phyloP scores from a whole-genome alignment of 768 basidiomycete species.

The Suillus fuscotomentosus region DNA sequence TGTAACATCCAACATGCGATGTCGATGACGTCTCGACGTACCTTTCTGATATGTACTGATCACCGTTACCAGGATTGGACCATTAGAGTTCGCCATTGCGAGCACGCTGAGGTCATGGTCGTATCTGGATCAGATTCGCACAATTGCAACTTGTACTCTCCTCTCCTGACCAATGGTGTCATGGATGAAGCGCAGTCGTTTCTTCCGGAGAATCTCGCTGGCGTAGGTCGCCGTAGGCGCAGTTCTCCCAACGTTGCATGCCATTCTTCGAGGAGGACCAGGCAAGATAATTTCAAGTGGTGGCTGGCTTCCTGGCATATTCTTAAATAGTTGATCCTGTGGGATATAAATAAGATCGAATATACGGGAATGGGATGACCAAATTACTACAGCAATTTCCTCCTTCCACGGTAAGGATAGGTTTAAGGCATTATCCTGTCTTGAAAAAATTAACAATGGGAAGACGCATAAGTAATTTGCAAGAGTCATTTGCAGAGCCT shows the following conservation, averaged over 20 bases:
- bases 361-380: too few species aligned
- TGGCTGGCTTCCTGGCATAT: too few species aligned
- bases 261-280: slow-evolving; percentile 38
- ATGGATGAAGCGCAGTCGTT: slow-evolving; percentile 32
- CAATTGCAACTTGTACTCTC: slow-evolving; percentile 34
- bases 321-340: too few species aligned
- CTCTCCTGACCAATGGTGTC: slow-evolving; percentile 28
- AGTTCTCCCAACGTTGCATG: slow-evolving; percentile 32
- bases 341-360: too few species aligned
- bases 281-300: slow-evolving; percentile 29
- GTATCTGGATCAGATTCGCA: slow-evolving; percentile 36
- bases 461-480: too few species aligned
- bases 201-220: slow-evolving; percentile 24
- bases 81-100: slow-evolving; percentile 33
- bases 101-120: slow-evolving; percentile 41
- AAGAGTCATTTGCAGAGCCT: too few species aligned
- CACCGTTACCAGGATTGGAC: slow-evolving; percentile 3
- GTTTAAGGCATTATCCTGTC: neutral
- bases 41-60: neutral
- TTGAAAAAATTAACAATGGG: too few species aligned
- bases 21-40: too few species aligned
- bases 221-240: slow-evolving; percentile 19
- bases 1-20: too few species aligned
- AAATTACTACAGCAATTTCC: neutral
- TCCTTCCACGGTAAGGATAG: neutral